phyloP scores from a whole-genome alignment of 495 filamentous ascomycete genomes.

The Penicillium cataractarum region DNA sequence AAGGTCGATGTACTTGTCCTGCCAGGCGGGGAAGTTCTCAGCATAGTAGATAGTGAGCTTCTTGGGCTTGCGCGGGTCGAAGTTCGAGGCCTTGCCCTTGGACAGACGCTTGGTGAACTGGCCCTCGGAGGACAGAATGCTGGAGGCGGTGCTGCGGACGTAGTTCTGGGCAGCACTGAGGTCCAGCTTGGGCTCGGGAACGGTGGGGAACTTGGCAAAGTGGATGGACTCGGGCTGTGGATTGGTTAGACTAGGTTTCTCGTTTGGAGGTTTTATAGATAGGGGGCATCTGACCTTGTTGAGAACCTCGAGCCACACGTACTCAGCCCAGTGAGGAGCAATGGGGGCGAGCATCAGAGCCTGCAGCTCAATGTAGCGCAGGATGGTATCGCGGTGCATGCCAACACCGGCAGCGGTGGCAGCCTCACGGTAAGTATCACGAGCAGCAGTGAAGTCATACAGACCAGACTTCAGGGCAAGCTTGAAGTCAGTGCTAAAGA shows the following conservation, averaged over 20 bases:
- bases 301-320: constrained; percentile 89
- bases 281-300: constrained; percentile 57
- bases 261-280: background rate
- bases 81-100: constrained; percentile 80
- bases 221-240: constrained; percentile 67
- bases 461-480: constrained; percentile 85
- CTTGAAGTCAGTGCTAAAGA: constrained; percentile 74
- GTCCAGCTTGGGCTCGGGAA: constrained; percentile 60
- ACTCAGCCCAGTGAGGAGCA: constrained; percentile 93
- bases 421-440: constrained; percentile 89
- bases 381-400: constrained; percentile 78
- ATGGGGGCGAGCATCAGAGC: constrained; percentile 76
- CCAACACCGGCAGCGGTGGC: constrained; percentile 70
- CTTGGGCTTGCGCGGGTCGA: constrained; percentile 90
- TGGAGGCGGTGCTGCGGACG: constrained; percentile 71
- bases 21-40: constrained; percentile 80
- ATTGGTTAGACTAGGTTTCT: constrained; percentile 17
- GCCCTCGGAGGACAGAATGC: constrained; percentile 86
- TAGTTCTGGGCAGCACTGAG: constrained; percentile 81
- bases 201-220: constrained; percentile 73
- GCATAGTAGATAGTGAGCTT: constrained; percentile 86
- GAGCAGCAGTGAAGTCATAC: constrained; percentile 84
- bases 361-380: constrained; percentile 85
- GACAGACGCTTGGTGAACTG: constrained; percentile 78
- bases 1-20: constrained; percentile 86